phyloP scores from a whole-genome alignment of 768 basidiomycete genomes.

The Mycena vulgaris region DNA sequence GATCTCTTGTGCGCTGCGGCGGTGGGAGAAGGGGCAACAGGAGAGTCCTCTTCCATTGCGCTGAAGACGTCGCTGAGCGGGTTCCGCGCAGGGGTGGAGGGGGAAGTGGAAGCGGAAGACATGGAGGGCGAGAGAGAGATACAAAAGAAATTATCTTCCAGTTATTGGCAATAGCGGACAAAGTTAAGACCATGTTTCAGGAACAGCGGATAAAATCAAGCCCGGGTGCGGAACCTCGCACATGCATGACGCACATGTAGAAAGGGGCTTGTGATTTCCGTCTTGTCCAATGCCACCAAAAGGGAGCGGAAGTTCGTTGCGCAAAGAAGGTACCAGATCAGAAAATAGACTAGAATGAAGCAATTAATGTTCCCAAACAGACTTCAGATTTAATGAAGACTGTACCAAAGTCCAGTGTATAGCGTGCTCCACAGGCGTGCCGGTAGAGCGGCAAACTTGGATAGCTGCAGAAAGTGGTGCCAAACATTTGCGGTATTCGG shows the following conservation, averaged over 20 bases:
- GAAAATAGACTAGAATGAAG: background rate
- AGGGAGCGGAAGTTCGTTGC: background rate
- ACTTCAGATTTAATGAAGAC: constrained; percentile 3
- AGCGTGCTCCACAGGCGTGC: too few species aligned
- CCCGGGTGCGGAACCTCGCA: too few species aligned
- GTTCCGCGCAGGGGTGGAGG: background rate
- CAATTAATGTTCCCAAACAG: background rate
- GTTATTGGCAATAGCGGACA: too few species aligned
- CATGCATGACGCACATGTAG: too few species aligned
- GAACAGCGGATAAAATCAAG: too few species aligned
- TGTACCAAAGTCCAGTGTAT: background rate
- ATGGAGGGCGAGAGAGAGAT: background rate
- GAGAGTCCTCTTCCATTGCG: constrained; percentile 3
- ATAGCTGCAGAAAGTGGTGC: too few species aligned
- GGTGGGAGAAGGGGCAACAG: background rate
- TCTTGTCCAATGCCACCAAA: constrained; percentile 14
- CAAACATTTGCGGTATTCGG: too few species aligned
- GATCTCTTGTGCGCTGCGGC: background rate
- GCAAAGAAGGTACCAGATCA: background rate
- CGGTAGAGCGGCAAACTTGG: too few species aligned
- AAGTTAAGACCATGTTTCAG: too few species aligned
- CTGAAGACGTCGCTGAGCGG: background rate
- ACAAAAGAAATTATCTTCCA: too few species aligned
- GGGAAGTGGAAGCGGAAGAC: background rate
- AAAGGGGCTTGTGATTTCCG: background rate